phyloP scores from a whole-genome alignment of 2,329 filamentous ascomycete genomes.

The Allantophomopsis lycopodina region DNA sequence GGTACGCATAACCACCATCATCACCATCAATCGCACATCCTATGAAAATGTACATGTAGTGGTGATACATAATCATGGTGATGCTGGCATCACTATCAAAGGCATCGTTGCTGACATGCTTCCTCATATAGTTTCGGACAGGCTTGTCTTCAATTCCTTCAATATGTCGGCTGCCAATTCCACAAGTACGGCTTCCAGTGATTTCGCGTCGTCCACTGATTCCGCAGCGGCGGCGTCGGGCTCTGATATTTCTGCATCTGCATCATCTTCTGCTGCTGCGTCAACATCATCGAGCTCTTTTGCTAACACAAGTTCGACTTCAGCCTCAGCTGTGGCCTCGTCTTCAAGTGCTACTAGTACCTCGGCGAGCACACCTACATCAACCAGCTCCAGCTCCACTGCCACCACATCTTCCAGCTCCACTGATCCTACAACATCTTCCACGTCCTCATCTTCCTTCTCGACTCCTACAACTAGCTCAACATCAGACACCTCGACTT shows the following conservation, averaged over 20 bases:
- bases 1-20: no score
- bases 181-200: conserved; percentile 12
- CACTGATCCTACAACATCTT: conserved; percentile 7
- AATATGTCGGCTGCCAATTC: conserved; percentile 12
- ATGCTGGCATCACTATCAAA: no score
- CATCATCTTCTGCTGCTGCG: conserved; percentile 1
- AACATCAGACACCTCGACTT: background rate
- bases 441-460: conserved; percentile 6
- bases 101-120: conserved; percentile 10
- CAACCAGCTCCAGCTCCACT: conserved; percentile 2
- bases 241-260: background rate
- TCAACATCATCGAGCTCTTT: conserved; percentile 10
- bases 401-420: conserved; percentile 1
- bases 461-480: background rate
- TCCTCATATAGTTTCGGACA: conserved; percentile 7
- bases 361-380: conserved; percentile 1
- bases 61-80: no score
- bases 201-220: conserved; percentile 1
- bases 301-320: conserved; percentile 12
- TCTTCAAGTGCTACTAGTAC: background rate
- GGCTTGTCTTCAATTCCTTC: conserved; percentile 11
- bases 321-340: background rate
- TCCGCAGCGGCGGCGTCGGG: background rate
- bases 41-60: no score
- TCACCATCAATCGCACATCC: no score